phyloP scores from a whole-genome alignment of 2,329 filamentous ascomycete species.

The Sporothrix globosa region DNA sequence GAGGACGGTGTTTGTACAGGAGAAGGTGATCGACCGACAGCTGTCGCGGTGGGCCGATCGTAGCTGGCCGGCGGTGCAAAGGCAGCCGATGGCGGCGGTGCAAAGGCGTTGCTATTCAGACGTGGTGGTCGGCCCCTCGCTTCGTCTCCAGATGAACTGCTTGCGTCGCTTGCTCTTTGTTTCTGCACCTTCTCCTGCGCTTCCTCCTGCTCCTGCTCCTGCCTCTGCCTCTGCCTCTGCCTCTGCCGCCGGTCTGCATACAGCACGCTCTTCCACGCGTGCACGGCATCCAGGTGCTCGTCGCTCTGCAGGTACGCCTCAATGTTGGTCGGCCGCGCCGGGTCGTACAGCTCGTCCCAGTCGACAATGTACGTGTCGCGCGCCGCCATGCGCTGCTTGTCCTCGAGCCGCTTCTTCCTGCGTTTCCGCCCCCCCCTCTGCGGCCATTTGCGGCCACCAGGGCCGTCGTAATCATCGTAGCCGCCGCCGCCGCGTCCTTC shows the following conservation, averaged over 20 bases:
- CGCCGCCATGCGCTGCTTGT: constrained; percentile 64
- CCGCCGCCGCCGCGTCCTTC: constrained; percentile 23
- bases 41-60: not conserved
- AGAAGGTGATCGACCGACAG: not conserved
- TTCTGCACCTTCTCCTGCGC: constrained; percentile 41
- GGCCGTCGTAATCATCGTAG: not conserved
- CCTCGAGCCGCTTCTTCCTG: constrained; percentile 59
- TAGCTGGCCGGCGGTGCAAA: constrained; percentile 55
- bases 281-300: constrained; percentile 76
- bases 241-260: constrained; percentile 68
- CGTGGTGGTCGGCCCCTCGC: constrained; percentile 41
- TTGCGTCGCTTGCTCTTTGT: constrained; percentile 34
- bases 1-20: not conserved
- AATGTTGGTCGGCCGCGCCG: constrained; percentile 77
- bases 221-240: constrained; percentile 47
- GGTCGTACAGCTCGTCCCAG: constrained; percentile 93
- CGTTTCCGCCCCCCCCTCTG: constrained; percentile 65
- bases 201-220: constrained; percentile 52
- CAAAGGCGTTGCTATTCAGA: constrained; percentile 48
- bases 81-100: constrained; percentile 47
- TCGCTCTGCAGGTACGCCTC: constrained; percentile 84
- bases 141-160: not conserved
- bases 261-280: constrained; percentile 82
- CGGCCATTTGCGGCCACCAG: constrained; percentile 61
- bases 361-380: constrained; percentile 58